These are phyloP conservation scores for Trichoderma semiorbis DNA, from an alignment of 2,329 filamentous ascomycete genomes.

Conservation along the genomic window DNA sequence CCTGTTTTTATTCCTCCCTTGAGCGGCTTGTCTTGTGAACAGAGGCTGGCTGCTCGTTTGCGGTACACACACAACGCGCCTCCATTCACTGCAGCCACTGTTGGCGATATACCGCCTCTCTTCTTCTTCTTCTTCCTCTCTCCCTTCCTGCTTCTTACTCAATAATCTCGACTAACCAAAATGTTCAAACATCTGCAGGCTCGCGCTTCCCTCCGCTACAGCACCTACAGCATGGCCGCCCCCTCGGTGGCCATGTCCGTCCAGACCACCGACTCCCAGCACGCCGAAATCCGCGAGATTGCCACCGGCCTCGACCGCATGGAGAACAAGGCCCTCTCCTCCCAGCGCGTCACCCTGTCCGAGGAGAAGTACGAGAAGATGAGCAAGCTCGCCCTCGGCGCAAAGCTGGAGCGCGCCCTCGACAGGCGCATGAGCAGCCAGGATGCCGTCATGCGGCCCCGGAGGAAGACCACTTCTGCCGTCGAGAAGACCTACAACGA, in stretches of 20 bases:
- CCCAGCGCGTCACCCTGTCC: conserved; percentile 69
- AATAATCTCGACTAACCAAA: background rate
- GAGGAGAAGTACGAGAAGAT: conserved; percentile 78
- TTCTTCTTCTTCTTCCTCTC: background rate
- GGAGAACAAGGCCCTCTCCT: conserved; percentile 79
- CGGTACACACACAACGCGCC: background rate
- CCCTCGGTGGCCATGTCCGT: conserved; percentile 58
- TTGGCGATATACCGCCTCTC: background rate
- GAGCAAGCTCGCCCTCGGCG: conserved; percentile 81
- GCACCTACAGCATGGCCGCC: conserved; percentile 58
- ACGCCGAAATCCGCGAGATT: conserved; percentile 63
- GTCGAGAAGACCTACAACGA: conserved; percentile 40
- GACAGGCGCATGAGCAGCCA: conserved; percentile 82
- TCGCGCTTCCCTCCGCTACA: conserved; percentile 55
- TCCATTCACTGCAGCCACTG: background rate
- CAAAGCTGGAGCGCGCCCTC: conserved; percentile 85
- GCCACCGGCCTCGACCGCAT: conserved; percentile 79
- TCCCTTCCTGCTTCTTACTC: background rate
- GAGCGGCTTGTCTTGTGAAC: background rate
- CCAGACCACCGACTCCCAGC: conserved; percentile 44
- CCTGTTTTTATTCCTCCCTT: background rate
- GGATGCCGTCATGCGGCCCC: conserved; percentile 76
- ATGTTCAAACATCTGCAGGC: conserved; percentile 32
- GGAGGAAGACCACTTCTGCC: conserved; percentile 29
- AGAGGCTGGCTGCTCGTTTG: background rate